Conservation (phyloP, 1,284 basidiomycete genomes). For the Malassezia obtusa region DNA sequence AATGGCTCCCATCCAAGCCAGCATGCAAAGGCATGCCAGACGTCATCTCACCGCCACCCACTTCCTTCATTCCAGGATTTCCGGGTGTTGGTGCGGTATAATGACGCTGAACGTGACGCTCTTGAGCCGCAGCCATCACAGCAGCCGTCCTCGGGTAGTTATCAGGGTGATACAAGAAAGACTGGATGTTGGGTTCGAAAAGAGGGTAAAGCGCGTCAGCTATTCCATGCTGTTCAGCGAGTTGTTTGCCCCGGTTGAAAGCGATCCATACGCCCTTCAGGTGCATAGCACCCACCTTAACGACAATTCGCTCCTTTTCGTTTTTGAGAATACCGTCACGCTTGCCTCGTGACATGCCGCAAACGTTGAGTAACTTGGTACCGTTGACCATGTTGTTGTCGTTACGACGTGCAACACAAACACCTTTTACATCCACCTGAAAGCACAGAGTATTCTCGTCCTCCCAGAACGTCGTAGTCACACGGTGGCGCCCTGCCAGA, state of each 20-base stretch:
- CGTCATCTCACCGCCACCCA: conserved; percentile 2
- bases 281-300: conserved; percentile 48
- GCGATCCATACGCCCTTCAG: conserved; percentile 49
- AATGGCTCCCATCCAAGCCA: conserved; percentile 1
- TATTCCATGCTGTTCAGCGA: conserved; percentile 46
- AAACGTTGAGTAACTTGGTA: conserved; percentile 47
- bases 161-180: conserved; percentile 47
- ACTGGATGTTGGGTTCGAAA: conserved; percentile 47
- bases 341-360: conserved; percentile 47
- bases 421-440: conserved; percentile 45
- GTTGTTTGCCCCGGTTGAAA: conserved; percentile 43
- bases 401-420: conserved; percentile 45
- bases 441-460: conserved; percentile 48
- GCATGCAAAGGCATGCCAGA: conserved; percentile 6
- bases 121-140: conserved; percentile 45
- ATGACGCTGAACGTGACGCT: conserved; percentile 39
- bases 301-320: conserved; percentile 47
- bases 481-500: conserved; percentile 40
- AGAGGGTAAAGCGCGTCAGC: conserved; percentile 45
- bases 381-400: conserved; percentile 49
- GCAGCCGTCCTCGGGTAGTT: conserved; percentile 46
- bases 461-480: conserved; percentile 47
- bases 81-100: neutral
- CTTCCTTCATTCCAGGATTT: conserved; percentile 6
- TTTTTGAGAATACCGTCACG: conserved; percentile 48